These are phyloP conservation scores for Dalbergia oliveri DNA, from an alignment of 306 rosid genomes.

Conservation along the genomic window DNA sequence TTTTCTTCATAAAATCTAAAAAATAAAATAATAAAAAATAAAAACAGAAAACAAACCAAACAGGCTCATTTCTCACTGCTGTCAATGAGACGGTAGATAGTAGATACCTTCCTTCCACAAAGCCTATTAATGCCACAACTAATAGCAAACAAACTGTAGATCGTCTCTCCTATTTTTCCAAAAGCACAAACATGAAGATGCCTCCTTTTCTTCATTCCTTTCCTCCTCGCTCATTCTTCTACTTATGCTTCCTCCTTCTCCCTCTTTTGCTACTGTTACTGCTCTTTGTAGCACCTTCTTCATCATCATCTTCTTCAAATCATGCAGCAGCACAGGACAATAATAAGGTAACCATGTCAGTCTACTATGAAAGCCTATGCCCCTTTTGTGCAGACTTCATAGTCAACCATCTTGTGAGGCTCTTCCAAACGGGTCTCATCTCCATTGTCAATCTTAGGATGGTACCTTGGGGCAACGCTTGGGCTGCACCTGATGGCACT, in stretches of 20 bases:
- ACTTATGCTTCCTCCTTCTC: conserved; percentile 58
- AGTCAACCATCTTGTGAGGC: conserved; percentile 66
- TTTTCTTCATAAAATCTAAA: too few relatives aligned
- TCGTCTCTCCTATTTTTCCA: conserved; percentile 2
- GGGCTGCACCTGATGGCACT: conserved; percentile 62
- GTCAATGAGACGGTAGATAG: not conserved
- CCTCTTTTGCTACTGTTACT: conserved; percentile 47
- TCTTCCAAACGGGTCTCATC: conserved; percentile 79
- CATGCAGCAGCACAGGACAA: not conserved
- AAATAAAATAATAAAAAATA: too few relatives aligned
- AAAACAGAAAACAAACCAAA: too few relatives aligned
- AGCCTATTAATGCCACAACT: not conserved
- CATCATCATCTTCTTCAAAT: conserved; percentile 35
- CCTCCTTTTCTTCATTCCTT: conserved; percentile 55
- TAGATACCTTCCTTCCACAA: conserved; percentile 19
- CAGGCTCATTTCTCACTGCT: not conserved
- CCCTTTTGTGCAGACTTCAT: conserved; percentile 91
- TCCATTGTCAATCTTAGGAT: conserved; percentile 74
- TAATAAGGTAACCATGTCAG: conserved; percentile 66
- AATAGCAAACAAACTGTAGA: not conserved
- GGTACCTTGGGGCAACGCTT: conserved; percentile 94
- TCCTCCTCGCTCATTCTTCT: conserved; percentile 71
- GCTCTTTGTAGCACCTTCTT: conserved; percentile 43
- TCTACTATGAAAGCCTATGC: conserved; percentile 84
- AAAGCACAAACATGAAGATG: conserved; percentile 45